Conservation (phyloP, 1,139 yeast species). For the Scheffersomyces illinoinensis region DNA sequence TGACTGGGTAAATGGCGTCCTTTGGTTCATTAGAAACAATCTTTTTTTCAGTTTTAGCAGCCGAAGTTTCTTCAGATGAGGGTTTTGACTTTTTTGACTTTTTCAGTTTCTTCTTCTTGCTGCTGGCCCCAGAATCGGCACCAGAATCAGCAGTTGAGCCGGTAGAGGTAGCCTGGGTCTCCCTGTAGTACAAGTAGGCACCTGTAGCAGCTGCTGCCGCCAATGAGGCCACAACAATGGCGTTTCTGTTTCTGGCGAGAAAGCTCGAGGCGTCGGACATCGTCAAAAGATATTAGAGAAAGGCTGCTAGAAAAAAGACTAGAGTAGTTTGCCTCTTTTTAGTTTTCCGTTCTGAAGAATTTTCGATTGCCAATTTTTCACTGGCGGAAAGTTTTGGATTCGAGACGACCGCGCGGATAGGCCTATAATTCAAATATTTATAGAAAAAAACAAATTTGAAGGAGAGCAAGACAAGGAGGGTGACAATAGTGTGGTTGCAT, state of each 20-base stretch:
- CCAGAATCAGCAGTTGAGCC: slow-evolving; percentile 11
- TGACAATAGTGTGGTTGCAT: too few species aligned
- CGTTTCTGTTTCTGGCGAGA: slow-evolving; percentile 58
- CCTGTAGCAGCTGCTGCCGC: slow-evolving; percentile 52
- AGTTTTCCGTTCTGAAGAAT: slow-evolving; percentile 2
- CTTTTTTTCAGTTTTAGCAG: slow-evolving; percentile 12
- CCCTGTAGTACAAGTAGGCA: slow-evolving; percentile 55
- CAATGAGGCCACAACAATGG: slow-evolving; percentile 57
- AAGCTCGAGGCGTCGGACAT: slow-evolving; percentile 28
- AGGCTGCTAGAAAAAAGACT: background rate
- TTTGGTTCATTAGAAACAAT: slow-evolving; percentile 14
- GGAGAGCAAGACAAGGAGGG: too few species aligned
- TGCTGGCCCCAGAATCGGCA: slow-evolving; percentile 8
- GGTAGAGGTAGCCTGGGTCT: slow-evolving; percentile 24
- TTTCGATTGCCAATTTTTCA: slow-evolving; percentile 14
- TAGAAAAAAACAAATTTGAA: too few species aligned
- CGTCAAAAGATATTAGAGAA: background rate
- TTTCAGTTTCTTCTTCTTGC: slow-evolving; percentile 42
- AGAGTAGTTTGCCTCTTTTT: slow-evolving; percentile 3
- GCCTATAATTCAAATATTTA: background rate
- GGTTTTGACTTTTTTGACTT: slow-evolving; percentile 31
- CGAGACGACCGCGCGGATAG: slow-evolving; percentile 1
- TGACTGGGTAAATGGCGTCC: slow-evolving; percentile 44
- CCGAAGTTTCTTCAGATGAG: slow-evolving; percentile 14
- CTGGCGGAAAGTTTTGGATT: slow-evolving; percentile 12